Base-by-base conservation (phyloP, 805 yeast genomes). In the Yamadazyma ubonensis region DNA sequence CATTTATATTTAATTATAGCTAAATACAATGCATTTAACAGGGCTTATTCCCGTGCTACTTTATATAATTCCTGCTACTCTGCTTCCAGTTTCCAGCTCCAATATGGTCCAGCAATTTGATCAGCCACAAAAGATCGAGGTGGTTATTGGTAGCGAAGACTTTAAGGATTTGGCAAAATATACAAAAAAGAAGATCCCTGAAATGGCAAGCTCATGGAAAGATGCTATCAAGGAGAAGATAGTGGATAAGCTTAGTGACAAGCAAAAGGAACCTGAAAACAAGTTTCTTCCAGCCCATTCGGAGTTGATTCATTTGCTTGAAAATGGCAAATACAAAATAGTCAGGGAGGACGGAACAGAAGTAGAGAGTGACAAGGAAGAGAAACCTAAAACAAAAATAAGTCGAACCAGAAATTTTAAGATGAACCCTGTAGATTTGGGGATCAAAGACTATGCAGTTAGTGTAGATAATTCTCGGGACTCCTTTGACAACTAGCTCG, bases 71-170 rank as follows among this genome's bases (percentile, higher is more conserved):
- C n/a, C n/a, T 22, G 10, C 25, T 22, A 10, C 25, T 22, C 10
- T 8, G 25, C 25, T 22, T 22, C 25, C 10, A 22, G n/a, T n/a
- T n/a, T n/a, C n/a, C n/a, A n/a, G n/a, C n/a, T n/a, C n/a, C n/a
- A n/a, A n/a, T n/a, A n/a, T n/a, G n/a, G n/a, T n/a, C n/a, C n/a
- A n/a, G 9, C 30, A 27, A 23, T 10, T 10, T 12, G 26, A 23
- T 12, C 26, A 23, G 7, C 26, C 26, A 4, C 26, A 23, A 6
- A 23, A 23, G 17, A 43, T 52, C 10, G 54, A 52, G 28, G 23
- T 52, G 10, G 51, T 49, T 3, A 11, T 52, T 23, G 48, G 50
- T 8, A 45, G 48, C 3, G 44, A 52, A 28, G 57, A 52, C 38
- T 27, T 52, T 8, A 42, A 36, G 31, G 29, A 46, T 30, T 44